Evolutionary conservation across 140 eudicot species (phyloP).

Genomic region (Oenanthe javanica): DNA sequence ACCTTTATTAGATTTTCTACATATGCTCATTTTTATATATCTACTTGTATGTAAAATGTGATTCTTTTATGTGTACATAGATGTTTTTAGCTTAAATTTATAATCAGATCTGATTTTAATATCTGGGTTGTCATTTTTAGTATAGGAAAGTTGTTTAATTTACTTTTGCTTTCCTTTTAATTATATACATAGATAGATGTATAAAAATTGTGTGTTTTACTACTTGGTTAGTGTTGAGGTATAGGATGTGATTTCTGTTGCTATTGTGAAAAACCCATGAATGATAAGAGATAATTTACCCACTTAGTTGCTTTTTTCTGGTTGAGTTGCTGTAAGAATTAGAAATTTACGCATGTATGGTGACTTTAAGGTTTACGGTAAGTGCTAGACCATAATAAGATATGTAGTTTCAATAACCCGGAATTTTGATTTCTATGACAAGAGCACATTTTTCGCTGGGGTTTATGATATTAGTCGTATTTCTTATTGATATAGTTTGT

Average conservation of each 20-base stretch:
- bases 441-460: not conserved
- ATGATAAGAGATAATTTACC: not conserved
- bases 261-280: not conserved
- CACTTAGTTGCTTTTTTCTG: not conserved
- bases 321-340: no score
- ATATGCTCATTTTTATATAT: not conserved
- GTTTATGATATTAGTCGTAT: not conserved
- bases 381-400: no score
- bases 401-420: no score
- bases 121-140: not conserved
- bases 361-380: not conserved
- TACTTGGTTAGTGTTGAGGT: not conserved
- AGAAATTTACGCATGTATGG: not conserved
- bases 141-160: not conserved
- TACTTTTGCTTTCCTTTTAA: no score
- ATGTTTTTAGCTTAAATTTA: not conserved
- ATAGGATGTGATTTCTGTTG: not conserved
- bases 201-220: not conserved
- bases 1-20: not conserved
- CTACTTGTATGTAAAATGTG: not conserved
- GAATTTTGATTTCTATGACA: not conserved
- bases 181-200: no score
- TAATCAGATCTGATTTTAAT: not conserved
- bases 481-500: not conserved
- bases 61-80: not conserved